Conservation (phyloP, 495 filamentous ascomycete genomes). For the Immersiella caudata region DNA sequence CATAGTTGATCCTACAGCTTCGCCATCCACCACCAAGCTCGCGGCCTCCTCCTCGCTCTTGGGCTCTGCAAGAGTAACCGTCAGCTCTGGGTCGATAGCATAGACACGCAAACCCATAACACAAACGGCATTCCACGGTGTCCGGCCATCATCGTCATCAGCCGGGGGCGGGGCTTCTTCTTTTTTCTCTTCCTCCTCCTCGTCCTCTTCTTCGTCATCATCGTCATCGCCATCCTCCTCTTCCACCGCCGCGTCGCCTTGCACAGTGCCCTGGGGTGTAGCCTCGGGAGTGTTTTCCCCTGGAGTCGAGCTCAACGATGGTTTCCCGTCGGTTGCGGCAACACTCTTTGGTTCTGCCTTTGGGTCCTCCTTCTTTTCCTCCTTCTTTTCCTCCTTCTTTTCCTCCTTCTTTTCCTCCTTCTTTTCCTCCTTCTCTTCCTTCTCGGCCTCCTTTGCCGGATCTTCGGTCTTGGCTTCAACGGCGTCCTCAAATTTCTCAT, state of each 20-base stretch:
- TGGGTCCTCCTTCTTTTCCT: slow-evolving; percentile 18
- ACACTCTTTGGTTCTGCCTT: slow-evolving; percentile 11
- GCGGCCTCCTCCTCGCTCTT: slow-evolving; percentile 34
- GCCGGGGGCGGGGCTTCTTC: slow-evolving; percentile 13
- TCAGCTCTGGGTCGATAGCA: slow-evolving; percentile 44
- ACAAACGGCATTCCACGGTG: slow-evolving; percentile 59
- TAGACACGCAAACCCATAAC: slow-evolving; percentile 57
- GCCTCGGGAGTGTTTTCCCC: neutral
- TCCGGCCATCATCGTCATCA: slow-evolving; percentile 18
- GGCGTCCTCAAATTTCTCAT: slow-evolving; percentile 22
- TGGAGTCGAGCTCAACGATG: neutral
- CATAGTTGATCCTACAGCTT: slow-evolving; percentile 32
- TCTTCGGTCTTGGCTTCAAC: slow-evolving; percentile 22
- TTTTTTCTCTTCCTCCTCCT: slow-evolving; percentile 19
- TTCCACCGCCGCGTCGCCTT: neutral
- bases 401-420: slow-evolving; percentile 22
- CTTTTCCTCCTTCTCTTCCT: slow-evolving; percentile 18
- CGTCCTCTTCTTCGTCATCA: slow-evolving; percentile 21
- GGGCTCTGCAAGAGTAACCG: slow-evolving; percentile 45
- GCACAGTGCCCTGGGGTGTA: neutral
- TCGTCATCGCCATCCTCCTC: slow-evolving; percentile 17
- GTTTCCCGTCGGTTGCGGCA: neutral
- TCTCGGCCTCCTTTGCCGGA: slow-evolving; percentile 12
- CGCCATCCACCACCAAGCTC: slow-evolving; percentile 30
- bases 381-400: slow-evolving; percentile 16